These are phyloP conservation scores for Friedmanniomyces simplex DNA, from an alignment of 495 filamentous ascomycete genomes.

Conservation along the genomic window DNA sequence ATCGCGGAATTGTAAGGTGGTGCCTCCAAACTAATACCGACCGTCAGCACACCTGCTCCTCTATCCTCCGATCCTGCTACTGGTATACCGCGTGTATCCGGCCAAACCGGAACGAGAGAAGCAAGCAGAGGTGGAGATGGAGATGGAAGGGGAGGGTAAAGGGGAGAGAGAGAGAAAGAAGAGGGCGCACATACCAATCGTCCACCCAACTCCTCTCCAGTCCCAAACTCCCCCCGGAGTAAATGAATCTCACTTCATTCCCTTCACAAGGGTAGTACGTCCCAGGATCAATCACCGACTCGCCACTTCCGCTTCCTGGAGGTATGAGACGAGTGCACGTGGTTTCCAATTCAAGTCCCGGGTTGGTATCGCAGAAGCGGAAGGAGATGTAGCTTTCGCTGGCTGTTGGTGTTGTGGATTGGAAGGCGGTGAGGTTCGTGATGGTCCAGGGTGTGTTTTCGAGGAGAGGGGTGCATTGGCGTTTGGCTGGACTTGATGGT, in stretches of 20 bases:
- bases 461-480: neutral
- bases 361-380: constrained; percentile 18
- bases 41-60: neutral
- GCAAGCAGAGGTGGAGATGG: too few species aligned
- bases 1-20: constrained; percentile 5
- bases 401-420: neutral
- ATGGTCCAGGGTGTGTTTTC: constrained; percentile 14
- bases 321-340: neutral
- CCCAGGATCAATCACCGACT: neutral
- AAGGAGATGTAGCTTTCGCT: constrained; percentile 8
- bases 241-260: constrained; percentile 3
- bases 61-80: too few species aligned
- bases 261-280: constrained; percentile 11
- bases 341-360: constrained; percentile 10
- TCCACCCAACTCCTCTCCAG: constrained; percentile 7
- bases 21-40: neutral
- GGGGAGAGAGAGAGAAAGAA: too few species aligned
- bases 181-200: constrained; percentile 15
- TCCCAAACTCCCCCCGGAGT: neutral
- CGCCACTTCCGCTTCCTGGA: neutral
- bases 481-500: neutral
- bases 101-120: neutral
- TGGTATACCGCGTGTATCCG: too few species aligned
- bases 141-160: too few species aligned
- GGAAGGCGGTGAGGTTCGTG: constrained; percentile 10